A percentile compares a stretch with the other conserved stretches of the same genome.
Conservation (phyloP, 2,329 filamentous ascomycete genomes). For the Stachybotrys chartarum region DNA sequence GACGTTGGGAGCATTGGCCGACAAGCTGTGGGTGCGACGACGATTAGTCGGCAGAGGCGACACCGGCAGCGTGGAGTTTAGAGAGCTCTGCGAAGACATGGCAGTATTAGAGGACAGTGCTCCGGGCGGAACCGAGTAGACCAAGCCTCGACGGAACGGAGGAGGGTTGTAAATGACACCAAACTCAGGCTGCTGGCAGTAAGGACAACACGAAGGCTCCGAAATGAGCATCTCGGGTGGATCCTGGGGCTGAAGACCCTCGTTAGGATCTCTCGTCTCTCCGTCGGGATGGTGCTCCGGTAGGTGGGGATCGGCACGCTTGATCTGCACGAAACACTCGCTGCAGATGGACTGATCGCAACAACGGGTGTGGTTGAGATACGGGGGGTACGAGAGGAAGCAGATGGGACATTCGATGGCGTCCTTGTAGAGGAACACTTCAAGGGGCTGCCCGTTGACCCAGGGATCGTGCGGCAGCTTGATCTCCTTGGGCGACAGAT, state of each 20-base stretch:
- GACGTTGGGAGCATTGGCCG: constrained; percentile 75
- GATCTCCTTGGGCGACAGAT: constrained; percentile 72
- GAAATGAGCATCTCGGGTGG: constrained; percentile 67
- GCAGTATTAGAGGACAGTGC: constrained; percentile 43
- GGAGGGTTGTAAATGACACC: constrained; percentile 92
- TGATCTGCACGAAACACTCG: constrained; percentile 98
- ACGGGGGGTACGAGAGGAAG: constrained; percentile 91
- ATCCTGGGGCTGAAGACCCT: constrained; percentile 37
- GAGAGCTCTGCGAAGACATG: constrained; percentile 79
- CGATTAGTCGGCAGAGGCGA: constrained; percentile 28
- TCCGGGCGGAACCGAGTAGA: constrained; percentile 41
- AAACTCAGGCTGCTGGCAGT: constrained; percentile 91
- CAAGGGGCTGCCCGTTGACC: constrained; percentile 89
- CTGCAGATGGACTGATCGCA: constrained; percentile 96
- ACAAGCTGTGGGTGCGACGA: constrained; percentile 54
- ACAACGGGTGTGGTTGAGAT: constrained; percentile 88
- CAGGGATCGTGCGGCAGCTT: constrained; percentile 74
- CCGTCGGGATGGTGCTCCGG: constrained; percentile 65
- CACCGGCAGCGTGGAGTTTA: constrained; percentile 52
- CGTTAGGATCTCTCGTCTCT: constrained; percentile 25
- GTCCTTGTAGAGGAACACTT: constrained; percentile 90
- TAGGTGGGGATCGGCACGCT: constrained; percentile 83
- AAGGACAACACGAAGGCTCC: constrained; percentile 86
- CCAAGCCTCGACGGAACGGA: constrained; percentile 76
- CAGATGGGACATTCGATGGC: constrained; percentile 90